phyloP scores from a whole-genome alignment of 192 early-diverging fungal genomes.

The Mortierella antarctica region DNA sequence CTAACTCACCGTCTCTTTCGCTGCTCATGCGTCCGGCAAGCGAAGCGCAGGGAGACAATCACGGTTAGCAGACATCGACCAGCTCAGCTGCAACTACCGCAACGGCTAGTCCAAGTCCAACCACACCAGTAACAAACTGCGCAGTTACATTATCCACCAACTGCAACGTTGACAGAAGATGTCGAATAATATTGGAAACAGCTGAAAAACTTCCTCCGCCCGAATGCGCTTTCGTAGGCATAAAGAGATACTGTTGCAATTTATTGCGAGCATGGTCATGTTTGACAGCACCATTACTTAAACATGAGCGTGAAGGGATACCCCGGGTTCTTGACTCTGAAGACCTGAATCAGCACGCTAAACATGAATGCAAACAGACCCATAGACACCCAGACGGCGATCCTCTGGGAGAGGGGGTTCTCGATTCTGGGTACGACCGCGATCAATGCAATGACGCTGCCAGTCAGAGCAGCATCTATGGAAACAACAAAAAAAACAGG shows the following conservation, averaged over 20 bases:
- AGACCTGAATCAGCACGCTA: conserved; percentile 72
- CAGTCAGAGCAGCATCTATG: conserved; percentile 69
- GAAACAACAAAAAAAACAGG: neutral
- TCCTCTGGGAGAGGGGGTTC: conserved; percentile 64
- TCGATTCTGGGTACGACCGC: conserved; percentile 66
- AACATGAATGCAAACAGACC: conserved; percentile 76
- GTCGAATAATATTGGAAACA: too few relatives aligned
- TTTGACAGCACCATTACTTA: neutral
- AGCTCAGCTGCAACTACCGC: neutral
- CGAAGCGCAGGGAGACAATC: neutral
- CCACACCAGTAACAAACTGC: neutral
- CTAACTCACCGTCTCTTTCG: neutral
- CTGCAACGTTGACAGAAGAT: too few relatives aligned
- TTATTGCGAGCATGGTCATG: too few relatives aligned
- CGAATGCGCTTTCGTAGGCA: too few relatives aligned
- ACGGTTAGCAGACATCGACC: neutral
- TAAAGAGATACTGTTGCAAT: too few relatives aligned
- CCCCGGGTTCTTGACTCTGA: conserved; percentile 75
- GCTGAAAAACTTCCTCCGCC: too few relatives aligned
- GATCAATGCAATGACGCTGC: conserved; percentile 65
- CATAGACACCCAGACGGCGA: conserved; percentile 72
- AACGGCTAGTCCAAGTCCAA: neutral
- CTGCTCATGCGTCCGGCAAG: neutral
- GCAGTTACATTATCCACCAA: too few relatives aligned
- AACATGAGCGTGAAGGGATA: conserved; percentile 78